Evolutionary conservation across 371 early-diverging fungal species (phyloP).

Genomic region (Mortierella sp.): DNA sequence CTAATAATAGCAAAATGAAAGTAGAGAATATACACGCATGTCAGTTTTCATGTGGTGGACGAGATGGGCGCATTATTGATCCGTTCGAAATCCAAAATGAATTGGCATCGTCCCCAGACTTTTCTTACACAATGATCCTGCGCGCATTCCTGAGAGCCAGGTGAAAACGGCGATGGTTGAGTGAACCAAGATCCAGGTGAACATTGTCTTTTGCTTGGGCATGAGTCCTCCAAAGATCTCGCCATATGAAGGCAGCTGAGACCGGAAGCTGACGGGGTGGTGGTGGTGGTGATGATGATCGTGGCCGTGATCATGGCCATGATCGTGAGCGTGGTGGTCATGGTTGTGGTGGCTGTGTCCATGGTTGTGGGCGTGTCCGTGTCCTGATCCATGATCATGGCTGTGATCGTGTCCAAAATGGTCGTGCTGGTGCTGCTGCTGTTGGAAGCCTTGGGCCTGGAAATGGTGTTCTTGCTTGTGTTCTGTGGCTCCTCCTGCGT

Average conservation of each 20-base stretch:
- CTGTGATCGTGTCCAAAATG: neutral
- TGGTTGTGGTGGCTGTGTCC: constrained; percentile 11
- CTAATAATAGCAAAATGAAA: constrained; percentile 38
- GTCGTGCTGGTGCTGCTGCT: constrained; percentile 8
- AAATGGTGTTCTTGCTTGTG: constrained; percentile 33
- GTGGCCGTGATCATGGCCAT: constrained; percentile 43
- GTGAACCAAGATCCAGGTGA: constrained; percentile 71
- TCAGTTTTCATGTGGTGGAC: neutral
- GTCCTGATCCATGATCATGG: constrained; percentile 18
- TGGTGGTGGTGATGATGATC: constrained; percentile 41
- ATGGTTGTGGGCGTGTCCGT: constrained; percentile 17
- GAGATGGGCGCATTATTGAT: neutral
- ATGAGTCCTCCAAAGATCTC: constrained; percentile 64
- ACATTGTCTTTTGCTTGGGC: constrained; percentile 72
- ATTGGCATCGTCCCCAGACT: neutral
- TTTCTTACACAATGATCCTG: constrained; percentile 66
- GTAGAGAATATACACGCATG: neutral
- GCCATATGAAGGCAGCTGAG: constrained; percentile 57
- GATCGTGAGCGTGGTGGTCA: constrained; percentile 17
- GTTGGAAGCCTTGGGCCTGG: neutral
- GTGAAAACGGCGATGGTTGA: constrained; percentile 62
- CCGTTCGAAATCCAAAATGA: neutral
- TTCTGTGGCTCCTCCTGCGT: constrained; percentile 9
- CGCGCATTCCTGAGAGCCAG: constrained; percentile 65
- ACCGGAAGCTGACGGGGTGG: constrained; percentile 54